Evolutionary conservation across 306 rosid species (phyloP).

Genomic region (Cicer yamashitae): DNA sequence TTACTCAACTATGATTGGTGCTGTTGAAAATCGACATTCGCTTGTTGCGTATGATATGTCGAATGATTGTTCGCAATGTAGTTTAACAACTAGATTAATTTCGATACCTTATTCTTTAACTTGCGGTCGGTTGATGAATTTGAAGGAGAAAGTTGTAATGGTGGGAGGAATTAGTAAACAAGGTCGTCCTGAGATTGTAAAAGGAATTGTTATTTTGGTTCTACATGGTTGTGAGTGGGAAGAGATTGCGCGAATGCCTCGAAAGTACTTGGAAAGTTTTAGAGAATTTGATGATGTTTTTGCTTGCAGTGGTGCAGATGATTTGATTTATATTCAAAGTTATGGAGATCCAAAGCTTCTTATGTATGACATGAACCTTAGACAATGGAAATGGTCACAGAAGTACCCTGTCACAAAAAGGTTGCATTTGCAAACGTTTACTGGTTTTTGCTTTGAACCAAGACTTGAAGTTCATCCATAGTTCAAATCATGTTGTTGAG

Average conservation of each 20-base stretch:
- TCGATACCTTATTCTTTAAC: slow-evolving; percentile 82
- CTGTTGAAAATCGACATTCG: slow-evolving; percentile 67
- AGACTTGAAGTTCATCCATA: slow-evolving; percentile 80
- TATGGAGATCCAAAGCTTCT: slow-evolving; percentile 91
- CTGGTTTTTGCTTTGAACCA: slow-evolving; percentile 93
- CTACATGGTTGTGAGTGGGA: slow-evolving; percentile 74
- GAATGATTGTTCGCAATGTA: slow-evolving; percentile 51
- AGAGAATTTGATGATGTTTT: slow-evolving; percentile 94
- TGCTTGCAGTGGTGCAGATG: slow-evolving; percentile 88
- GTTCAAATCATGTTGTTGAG: slow-evolving; percentile 27
- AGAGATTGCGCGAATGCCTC: slow-evolving; percentile 90
- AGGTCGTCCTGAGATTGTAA: slow-evolving; percentile 80
- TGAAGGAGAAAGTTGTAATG: slow-evolving; percentile 85
- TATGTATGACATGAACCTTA: slow-evolving; percentile 64
- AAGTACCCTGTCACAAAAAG: slow-evolving; percentile 84
- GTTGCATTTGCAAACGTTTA: slow-evolving; percentile 86
- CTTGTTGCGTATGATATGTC: slow-evolving; percentile 65
- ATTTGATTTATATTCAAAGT: slow-evolving; percentile 83
- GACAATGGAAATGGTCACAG: slow-evolving; percentile 91
- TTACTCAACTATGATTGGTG: slow-evolving; percentile 72
- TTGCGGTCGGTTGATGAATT: slow-evolving; percentile 90
- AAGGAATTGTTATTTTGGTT: slow-evolving; percentile 91
- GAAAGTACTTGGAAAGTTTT: slow-evolving; percentile 83
- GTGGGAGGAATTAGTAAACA: slow-evolving; percentile 94
- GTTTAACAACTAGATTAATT: slow-evolving; percentile 61